Evolutionary conservation across 176 grass and related monocot genomes (phyloP).

Genomic region (Triticum timopheevii): DNA sequence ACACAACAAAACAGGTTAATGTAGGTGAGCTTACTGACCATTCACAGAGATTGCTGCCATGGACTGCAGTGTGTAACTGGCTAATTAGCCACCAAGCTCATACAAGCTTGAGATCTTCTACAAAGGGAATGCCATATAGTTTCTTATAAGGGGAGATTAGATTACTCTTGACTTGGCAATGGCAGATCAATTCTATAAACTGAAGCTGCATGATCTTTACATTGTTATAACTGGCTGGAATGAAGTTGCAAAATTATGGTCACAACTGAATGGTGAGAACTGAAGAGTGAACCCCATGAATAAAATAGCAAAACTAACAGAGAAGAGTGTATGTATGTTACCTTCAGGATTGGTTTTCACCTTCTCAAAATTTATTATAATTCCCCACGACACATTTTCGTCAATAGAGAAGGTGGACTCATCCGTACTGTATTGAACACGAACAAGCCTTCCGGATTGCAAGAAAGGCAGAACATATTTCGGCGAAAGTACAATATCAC

Average conservation of each 20-base stretch:
- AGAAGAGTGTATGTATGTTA: constrained; percentile 9
- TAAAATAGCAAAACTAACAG: not conserved
- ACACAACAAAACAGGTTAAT: not conserved
- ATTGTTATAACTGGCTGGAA: not conserved
- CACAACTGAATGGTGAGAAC: too few relatives aligned
- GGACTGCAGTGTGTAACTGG: not conserved
- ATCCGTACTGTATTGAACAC: constrained; percentile 49
- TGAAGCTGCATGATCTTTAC: not conserved
- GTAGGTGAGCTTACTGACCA: not conserved
- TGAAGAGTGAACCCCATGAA: not conserved
- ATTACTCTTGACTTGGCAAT: not conserved
- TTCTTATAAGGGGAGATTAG: not conserved
- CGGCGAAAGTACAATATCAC: constrained; percentile 68
- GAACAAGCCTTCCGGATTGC: constrained; percentile 85
- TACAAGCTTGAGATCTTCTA: not conserved
- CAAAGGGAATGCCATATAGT: not conserved
- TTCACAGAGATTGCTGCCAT: not conserved
- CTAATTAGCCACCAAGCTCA: not conserved
- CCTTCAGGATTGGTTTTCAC: constrained; percentile 76
- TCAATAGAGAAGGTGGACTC: constrained; percentile 47
- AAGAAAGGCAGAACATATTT: constrained; percentile 91
- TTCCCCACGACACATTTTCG: constrained; percentile 65
- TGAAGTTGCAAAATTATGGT: too few relatives aligned
- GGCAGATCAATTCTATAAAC: not conserved
- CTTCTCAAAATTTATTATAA: constrained; percentile 86